Evolutionary conservation across 2,329 filamentous ascomycete genomes (phyloP).

Genomic region (Botrytis tulipae): DNA sequence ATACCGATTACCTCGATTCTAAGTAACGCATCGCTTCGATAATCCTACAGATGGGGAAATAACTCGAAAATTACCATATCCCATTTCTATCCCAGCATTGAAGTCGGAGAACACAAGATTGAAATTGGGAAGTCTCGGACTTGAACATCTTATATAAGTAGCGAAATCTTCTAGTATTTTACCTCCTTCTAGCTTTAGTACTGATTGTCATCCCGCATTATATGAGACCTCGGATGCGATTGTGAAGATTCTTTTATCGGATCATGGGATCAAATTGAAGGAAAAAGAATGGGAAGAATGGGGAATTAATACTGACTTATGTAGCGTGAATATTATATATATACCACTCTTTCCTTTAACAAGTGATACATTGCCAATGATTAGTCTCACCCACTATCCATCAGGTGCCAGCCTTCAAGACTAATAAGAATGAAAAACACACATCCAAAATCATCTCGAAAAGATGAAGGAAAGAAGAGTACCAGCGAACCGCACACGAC

Average conservation of each 20-base stretch:
- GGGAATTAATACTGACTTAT: conserved; percentile 52
- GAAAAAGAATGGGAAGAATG: conserved; percentile 33
- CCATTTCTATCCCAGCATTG: background rate
- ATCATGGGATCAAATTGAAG: background rate
- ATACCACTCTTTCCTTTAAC: conserved; percentile 3
- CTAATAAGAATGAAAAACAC: conserved; percentile 41
- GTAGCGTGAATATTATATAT: conserved; percentile 52
- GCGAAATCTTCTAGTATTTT: background rate
- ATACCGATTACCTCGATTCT: conserved; percentile 16
- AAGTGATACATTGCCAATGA: background rate
- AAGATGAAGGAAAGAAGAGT: rapidly evolving
- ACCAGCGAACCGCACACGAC: background rate
- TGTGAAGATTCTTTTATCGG: conserved; percentile 43
- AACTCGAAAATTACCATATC: conserved; percentile 15
- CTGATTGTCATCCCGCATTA: conserved; percentile 52
- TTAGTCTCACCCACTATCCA: background rate
- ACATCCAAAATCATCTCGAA: conserved; percentile 50
- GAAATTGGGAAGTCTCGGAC: background rate
- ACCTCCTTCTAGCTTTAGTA: conserved; percentile 42
- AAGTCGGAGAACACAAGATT: background rate
- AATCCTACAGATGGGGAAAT: background rate
- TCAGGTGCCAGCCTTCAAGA: background rate
- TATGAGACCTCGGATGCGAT: conserved; percentile 48
- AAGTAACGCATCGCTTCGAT: conserved; percentile 25
- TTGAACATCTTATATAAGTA: background rate